Evolutionary conservation across 2,329 filamentous ascomycete genomes (phyloP).

Genomic region (Trichophyton rubrum): DNA sequence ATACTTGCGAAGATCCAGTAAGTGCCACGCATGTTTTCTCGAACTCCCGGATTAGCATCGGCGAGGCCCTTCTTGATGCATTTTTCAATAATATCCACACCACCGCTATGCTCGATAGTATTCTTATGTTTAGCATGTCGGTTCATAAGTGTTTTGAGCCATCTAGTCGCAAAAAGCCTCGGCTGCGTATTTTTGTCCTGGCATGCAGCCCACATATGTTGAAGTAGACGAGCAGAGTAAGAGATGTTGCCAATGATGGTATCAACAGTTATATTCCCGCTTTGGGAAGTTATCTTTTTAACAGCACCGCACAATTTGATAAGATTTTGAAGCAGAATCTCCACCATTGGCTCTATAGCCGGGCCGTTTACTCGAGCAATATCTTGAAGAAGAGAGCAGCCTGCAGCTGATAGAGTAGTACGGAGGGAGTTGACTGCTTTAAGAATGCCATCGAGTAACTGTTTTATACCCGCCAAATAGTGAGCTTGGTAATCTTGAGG

Average conservation of each 20-base stretch:
- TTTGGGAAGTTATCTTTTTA: constrained; percentile 83
- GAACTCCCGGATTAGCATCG: constrained; percentile 80
- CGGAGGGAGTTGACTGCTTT: constrained; percentile 73
- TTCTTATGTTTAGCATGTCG: constrained; percentile 65
- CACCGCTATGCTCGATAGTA: constrained; percentile 72
- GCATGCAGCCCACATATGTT: constrained; percentile 68
- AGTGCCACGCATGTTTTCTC: constrained; percentile 70
- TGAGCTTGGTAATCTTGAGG: constrained; percentile 60
- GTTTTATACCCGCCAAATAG: constrained; percentile 59
- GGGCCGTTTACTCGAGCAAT: constrained; percentile 63
- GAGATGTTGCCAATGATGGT: constrained; percentile 65
- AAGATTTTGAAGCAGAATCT: constrained; percentile 76
- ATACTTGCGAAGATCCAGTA: constrained; percentile 73
- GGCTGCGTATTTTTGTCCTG: constrained; percentile 92
- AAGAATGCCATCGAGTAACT: constrained; percentile 72
- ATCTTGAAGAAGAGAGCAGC: constrained; percentile 73
- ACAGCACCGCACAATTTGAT: constrained; percentile 81
- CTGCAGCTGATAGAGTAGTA: constrained; percentile 81
- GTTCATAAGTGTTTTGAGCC: constrained; percentile 71
- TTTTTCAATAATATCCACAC: constrained; percentile 72
- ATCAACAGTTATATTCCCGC: constrained; percentile 70
- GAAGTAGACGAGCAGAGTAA: constrained; percentile 68
- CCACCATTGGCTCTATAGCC: constrained; percentile 74
- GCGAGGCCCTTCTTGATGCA: constrained; percentile 77
- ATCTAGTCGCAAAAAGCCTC: constrained; percentile 62